Percentiles rank a stretch among this genome's conserved stretches.
These are phyloP conservation scores for Gelatoporia subvermispora DNA, from an alignment of 768 basidiomycete species.

Conservation along the genomic window DNA sequence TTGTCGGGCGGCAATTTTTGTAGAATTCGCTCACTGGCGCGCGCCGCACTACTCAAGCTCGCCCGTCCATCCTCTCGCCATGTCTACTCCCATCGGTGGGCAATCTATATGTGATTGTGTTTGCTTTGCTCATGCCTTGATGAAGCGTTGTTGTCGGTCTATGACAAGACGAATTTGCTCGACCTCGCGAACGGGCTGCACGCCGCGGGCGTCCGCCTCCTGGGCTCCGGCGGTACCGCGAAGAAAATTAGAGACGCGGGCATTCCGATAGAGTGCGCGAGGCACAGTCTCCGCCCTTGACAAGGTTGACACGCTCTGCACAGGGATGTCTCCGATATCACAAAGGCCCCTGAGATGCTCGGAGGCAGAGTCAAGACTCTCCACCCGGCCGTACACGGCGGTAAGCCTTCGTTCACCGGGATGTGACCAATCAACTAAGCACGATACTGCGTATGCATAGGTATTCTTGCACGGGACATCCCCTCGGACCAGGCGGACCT, in stretches of 20 bases:
- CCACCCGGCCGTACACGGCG: conserved; percentile 96
- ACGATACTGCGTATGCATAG: conserved; percentile 31
- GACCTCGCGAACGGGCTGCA: conserved; percentile 85
- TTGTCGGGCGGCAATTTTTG: no score
- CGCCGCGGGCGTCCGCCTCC: conserved; percentile 74
- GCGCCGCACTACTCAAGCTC: no score
- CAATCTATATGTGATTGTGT: not conserved
- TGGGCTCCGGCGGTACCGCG: conserved; percentile 96
- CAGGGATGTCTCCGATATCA: conserved; percentile 96
- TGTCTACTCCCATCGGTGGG: conserved; percentile 32
- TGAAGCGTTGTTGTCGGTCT: conserved; percentile 87
- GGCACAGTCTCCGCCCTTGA: not conserved
- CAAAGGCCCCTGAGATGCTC: conserved; percentile 98
- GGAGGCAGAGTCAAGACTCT: conserved; percentile 98
- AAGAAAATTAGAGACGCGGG: conserved; percentile 96
- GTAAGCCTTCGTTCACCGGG: conserved; percentile 35
- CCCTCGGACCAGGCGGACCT: conserved; percentile 88
- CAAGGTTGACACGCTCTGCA: not conserved
- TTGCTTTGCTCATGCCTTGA: conserved; percentile 1
- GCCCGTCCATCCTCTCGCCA: conserved; percentile 14
- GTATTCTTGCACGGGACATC: conserved; percentile 91
- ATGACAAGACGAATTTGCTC: conserved; percentile 89
- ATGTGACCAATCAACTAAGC: not conserved
- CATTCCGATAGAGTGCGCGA: conserved; percentile 72
- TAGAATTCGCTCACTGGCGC: no score